A percentile compares a stretch with the other conserved stretches of the same genome.
These are phyloP conservation scores for Talaromyces sp. DNA, from an alignment of 2,329 filamentous ascomycete genomes.

Conservation along the genomic window DNA sequence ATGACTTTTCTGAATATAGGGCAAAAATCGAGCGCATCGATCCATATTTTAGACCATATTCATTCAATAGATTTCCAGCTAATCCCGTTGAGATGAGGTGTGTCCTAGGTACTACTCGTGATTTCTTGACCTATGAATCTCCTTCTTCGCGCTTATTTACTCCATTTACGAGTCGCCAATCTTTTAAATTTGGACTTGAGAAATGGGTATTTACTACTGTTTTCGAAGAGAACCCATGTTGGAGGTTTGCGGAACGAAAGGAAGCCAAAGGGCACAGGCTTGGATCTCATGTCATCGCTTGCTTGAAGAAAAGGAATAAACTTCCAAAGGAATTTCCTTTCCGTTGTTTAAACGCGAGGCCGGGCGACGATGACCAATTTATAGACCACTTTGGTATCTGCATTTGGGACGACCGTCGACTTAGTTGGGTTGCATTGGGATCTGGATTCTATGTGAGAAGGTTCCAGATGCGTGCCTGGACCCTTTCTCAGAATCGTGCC, in stretches of 20 bases:
- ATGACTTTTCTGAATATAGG: not conserved
- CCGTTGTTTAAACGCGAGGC: not conserved
- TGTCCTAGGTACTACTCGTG: not conserved
- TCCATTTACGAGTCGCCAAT: not conserved
- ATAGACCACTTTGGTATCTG: slow-evolving; percentile 6
- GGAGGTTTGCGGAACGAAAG: not conserved
- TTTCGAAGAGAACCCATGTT: slow-evolving; percentile 2
- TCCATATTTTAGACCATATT: not conserved
- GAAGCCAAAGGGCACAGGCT: not conserved
- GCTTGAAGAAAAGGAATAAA: not conserved
- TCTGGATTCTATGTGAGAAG: not conserved
- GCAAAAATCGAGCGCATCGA: not conserved
- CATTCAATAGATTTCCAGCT: not conserved
- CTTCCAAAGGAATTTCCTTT: not conserved
- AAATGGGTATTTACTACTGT: slow-evolving; percentile 1
- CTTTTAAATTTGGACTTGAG: not conserved
- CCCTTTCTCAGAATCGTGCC: no score
- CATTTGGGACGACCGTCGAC: slow-evolving; percentile 1
- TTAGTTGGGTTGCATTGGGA: not conserved
- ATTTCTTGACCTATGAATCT: not conserved
- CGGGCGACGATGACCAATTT: not conserved
- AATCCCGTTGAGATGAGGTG: not conserved
- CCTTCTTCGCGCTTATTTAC: not conserved
- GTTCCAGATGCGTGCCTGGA: not conserved
- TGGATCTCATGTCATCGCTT: not conserved